Base-by-base conservation (phyloP, 225 moss, liverwort and hornwort genomes). In the Sphagnum tenellum region DNA sequence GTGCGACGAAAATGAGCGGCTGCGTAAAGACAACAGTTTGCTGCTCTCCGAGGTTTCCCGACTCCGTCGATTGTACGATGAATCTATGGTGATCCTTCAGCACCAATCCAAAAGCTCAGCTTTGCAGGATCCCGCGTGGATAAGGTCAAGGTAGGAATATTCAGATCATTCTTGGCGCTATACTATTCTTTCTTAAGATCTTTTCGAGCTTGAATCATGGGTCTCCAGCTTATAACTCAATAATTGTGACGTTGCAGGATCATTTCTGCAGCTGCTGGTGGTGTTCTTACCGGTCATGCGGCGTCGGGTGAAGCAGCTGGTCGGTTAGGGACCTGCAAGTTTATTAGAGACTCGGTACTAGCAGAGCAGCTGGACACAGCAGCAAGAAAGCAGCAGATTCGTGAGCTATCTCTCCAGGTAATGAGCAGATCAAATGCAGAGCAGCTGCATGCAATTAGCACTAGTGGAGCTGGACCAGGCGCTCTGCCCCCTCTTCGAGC, bases 11-110 rank as follows among this genome's bases (percentile, higher is more conserved):
- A 90, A 90, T 52, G 89, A 87, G 70, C 76, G 87, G 11, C 75
- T 90, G 64, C 79, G 89, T 9, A 76, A 85, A 4, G 87, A 87
- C 74, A 90, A 90, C 76, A 83, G 84, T 63, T 76, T 84, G 84
- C 46, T 90, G 46, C 60, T 90, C 55, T 76, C 85, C 8, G 89
- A 90, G 52, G 63, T 90, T 1, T 88, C 89, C 0, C 87, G 82
- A 9, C 64, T 90, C 9, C 87, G 86, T 4, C 69, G 87, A 10
- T 49, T 90, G 13, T 87, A 90, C 54, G 89, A 90, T 50, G 89
- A 90, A 71, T 82, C 87, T 54, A 82, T 87, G 4, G 73, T 89
- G 50, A 83, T 89, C 62, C 86, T 89, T 0, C 89, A 89, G 60
- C 86, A 89, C 55, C 86, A 86, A 78, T 80, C 83, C 60, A 82